Conservation (phyloP, 768 basidiomycete genomes). For the Wakefieldia striispora region DNA sequence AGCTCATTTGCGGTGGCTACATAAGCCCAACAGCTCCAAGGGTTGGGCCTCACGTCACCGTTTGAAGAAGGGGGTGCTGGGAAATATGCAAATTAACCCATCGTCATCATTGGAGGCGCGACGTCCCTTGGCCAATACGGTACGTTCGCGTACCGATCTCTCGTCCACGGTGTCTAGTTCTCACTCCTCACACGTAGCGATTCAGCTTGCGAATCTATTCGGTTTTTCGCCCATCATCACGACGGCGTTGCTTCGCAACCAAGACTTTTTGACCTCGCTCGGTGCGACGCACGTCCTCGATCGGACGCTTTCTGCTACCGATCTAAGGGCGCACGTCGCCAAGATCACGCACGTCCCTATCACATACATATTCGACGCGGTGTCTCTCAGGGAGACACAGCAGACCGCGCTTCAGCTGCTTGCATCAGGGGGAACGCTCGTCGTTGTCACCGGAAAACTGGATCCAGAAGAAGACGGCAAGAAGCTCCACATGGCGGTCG, state of each 20-base stretch:
- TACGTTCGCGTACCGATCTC: conserved; percentile 1
- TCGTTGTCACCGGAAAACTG: conserved; percentile 1
- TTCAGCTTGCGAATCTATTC: conserved; percentile 34
- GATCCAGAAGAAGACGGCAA: conserved; percentile 2
- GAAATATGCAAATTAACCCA: conserved; percentile 31
- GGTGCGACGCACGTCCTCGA: conserved; percentile 39
- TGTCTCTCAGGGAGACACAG: conserved; percentile 35
- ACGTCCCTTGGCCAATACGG: conserved; percentile 39
- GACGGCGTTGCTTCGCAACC: conserved; percentile 37
- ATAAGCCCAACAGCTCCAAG: conserved; percentile 26
- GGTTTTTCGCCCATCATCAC: conserved; percentile 38
- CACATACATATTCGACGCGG: conserved; percentile 26
- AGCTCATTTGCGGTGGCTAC: conserved; percentile 34
- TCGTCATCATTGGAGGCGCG: conserved; percentile 37
- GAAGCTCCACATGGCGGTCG: not conserved
- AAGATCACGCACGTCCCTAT: conserved; percentile 7
- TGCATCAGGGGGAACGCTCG: conserved; percentile 29
- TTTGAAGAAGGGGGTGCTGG: conserved; percentile 29
- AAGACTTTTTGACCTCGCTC: conserved; percentile 26
- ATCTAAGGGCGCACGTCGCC: conserved; percentile 6
- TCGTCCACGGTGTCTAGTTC: too few relatives aligned
- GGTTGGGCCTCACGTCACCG: conserved; percentile 27
- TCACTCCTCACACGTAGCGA: conserved; percentile 11
- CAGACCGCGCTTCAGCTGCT: conserved; percentile 28
- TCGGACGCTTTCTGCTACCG: conserved; percentile 18